Evolutionary conservation across 139 green algal species (phyloP).

Genomic region (Yamagishiella unicocca): DNA sequence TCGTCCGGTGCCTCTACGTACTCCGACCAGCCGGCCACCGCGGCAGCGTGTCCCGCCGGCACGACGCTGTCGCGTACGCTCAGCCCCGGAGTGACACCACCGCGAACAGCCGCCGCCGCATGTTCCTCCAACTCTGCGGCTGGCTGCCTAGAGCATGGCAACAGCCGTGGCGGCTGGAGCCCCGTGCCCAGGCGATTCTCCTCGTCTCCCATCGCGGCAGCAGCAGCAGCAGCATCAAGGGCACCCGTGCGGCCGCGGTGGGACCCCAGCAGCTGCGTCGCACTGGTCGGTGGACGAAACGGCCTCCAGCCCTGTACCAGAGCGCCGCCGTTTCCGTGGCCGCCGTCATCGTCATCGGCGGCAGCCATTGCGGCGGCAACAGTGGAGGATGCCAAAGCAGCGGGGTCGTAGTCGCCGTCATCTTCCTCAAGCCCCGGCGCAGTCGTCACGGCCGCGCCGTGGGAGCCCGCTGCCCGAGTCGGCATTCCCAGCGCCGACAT

Average conservation of each 20-base stretch:
- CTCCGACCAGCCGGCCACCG: not conserved
- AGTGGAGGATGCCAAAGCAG: too few species aligned
- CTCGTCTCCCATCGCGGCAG: not conserved
- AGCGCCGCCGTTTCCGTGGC: not conserved
- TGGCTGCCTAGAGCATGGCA: not conserved
- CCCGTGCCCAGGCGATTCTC: not conserved
- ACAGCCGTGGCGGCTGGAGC: not conserved
- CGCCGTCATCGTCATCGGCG: not conserved
- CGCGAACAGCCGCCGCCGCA: too few species aligned
- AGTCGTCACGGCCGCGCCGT: not conserved
- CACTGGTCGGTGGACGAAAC: not conserved
- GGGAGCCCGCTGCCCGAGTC: not conserved
- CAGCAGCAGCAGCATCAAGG: not conserved
- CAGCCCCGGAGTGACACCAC: too few species aligned
- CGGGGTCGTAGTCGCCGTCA: not conserved
- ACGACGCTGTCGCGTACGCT: too few species aligned
- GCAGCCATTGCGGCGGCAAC: too few species aligned
- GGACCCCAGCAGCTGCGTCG: not conserved
- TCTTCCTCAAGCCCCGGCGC: not conserved
- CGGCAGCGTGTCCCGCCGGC: too few species aligned
- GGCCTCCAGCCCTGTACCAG: not conserved
- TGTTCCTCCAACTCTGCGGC: too few species aligned
- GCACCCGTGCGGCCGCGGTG: not conserved
- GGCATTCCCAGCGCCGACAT: not conserved
- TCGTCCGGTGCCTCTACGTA: slow-evolving; percentile 9